Conservation (phyloP, 169 alveolate species). For the Perkinsus marinus region DNA sequence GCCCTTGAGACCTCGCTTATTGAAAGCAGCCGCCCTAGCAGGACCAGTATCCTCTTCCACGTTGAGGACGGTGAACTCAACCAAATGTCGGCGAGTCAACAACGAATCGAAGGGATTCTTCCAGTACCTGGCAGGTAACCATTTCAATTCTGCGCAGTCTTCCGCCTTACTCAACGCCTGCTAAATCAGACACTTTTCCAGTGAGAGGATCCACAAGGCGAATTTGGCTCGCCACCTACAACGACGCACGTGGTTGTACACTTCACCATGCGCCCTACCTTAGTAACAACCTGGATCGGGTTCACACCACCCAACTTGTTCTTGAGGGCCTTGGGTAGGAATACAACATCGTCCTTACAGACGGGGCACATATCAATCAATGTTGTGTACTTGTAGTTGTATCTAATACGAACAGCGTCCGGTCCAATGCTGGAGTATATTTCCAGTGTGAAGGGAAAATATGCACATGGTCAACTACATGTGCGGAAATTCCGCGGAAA, state of each 20-base stretch:
- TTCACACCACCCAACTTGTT: slow-evolving; percentile 70
- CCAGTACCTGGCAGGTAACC: slow-evolving; percentile 19
- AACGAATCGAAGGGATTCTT: slow-evolving; percentile 33
- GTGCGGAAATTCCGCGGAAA: too few relatives aligned
- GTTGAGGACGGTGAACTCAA: slow-evolving; percentile 11
- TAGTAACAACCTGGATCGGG: background rate
- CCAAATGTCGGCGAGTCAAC: slow-evolving; percentile 21
- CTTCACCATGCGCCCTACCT: background rate
- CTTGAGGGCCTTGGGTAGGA: slow-evolving; percentile 65
- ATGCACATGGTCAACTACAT: too few relatives aligned
- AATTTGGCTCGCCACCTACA: background rate
- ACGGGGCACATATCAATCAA: slow-evolving; percentile 86
- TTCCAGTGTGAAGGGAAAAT: too few relatives aligned
- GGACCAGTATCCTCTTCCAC: background rate
- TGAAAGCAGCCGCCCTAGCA: background rate
- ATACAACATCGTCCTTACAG: slow-evolving; percentile 91
- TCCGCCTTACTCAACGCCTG: background rate
- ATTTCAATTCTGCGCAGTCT: background rate
- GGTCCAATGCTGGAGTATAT: too few relatives aligned
- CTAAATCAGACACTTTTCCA: background rate
- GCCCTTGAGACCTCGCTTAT: background rate
- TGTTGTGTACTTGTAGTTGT: slow-evolving; percentile 73
- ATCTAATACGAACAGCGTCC: slow-evolving; percentile 1
- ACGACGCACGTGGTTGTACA: background rate
- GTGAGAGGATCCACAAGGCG: background rate